Evolutionary conservation across 441 rosid genomes (phyloP), one percentile per base, ranked within the genome.

Genomic region (Raphanus hybrid): DNA sequence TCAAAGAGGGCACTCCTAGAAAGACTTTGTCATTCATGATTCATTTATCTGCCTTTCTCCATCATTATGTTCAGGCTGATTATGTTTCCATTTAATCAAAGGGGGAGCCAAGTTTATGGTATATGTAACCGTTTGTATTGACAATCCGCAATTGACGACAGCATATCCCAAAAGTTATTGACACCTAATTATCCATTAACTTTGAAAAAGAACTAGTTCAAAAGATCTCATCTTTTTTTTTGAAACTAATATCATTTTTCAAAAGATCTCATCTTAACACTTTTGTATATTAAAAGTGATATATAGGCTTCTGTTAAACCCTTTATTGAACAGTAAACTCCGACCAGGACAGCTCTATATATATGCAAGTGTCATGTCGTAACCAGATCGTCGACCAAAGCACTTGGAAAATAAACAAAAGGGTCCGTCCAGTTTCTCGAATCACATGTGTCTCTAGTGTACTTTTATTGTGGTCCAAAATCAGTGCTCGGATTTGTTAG

Each of bases 281-380:
- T 67, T 43, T 29, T 45, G 61, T 57, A 59, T 60, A 14, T 23
- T 61, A n/a, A 59, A 37, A 70, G 37, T 58, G 27, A 75, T 45
- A 26, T 64, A 8, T 6, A 54, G 11, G 60, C 45, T 45, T 29
- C 16, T 3, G 73, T 0, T 32, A 59, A 45, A 11, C 26, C 18
- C 73, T 72, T 66, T 72, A 67, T 27, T 52, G 78, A 73, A 62
- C 18, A 73, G 74, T 73, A 37, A 68, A 63, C 50, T 73, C 74
- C 81, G 81, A 78, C 81, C 81, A 73, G 70, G 78, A 73, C 74
- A 78, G 81, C 81, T 67, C 70, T 67, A 16, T 59, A 3, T 60
- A 8, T 69, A 34, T 64, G 69, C 6, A 58, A 60, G 34, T 69
- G 78, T 75, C 78, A 60, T 69, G 76, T 77, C 80, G 68, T 32